A percentile compares a stretch with the other conserved stretches of the same genome.
Conservation (phyloP, 1,139 yeast genomes). For the Meyerozyma smithsonii region DNA sequence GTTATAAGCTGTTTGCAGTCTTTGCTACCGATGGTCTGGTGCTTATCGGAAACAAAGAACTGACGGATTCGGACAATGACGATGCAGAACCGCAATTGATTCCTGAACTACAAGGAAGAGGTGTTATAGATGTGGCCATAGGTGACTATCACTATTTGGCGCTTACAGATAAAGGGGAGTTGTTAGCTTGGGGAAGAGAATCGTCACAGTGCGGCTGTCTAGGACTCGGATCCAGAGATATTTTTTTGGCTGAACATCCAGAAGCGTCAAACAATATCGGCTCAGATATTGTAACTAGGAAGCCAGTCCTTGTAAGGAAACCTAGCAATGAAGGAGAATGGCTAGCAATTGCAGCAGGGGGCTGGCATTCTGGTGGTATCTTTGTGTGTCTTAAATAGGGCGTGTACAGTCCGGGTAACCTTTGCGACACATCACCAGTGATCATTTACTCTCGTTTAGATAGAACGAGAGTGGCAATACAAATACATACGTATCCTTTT, state of each 20-base stretch:
- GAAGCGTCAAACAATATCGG: conserved; percentile 21
- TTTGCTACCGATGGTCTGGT: conserved; percentile 51
- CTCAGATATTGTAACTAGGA: background rate
- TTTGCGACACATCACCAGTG: background rate
- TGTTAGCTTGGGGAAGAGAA: conserved; percentile 72
- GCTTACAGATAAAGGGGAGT: conserved; percentile 51
- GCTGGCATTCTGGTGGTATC: conserved; percentile 73
- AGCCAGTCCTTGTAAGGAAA: background rate
- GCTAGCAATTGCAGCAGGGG: conserved; percentile 62
- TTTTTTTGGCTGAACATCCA: conserved; percentile 14
- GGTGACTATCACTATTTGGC: conserved; percentile 78
- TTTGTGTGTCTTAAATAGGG: conserved; percentile 14
- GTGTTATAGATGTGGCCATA: conserved; percentile 53
- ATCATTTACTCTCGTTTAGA: conserved; percentile 1
- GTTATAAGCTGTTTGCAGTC: conserved; percentile 46
- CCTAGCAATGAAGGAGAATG: conserved; percentile 28
- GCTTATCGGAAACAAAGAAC: conserved; percentile 34
- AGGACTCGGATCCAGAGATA: conserved; percentile 52
- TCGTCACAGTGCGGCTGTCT: conserved; percentile 62
- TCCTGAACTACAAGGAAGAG: conserved; percentile 45
- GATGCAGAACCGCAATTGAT: conserved; percentile 21
- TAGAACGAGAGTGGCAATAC: background rate
- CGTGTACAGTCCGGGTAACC: background rate
- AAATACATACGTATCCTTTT: background rate
- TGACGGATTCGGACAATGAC: conserved; percentile 8